Conservation (phyloP, 352 stramenopile species). For the Albugo laibachii region DNA sequence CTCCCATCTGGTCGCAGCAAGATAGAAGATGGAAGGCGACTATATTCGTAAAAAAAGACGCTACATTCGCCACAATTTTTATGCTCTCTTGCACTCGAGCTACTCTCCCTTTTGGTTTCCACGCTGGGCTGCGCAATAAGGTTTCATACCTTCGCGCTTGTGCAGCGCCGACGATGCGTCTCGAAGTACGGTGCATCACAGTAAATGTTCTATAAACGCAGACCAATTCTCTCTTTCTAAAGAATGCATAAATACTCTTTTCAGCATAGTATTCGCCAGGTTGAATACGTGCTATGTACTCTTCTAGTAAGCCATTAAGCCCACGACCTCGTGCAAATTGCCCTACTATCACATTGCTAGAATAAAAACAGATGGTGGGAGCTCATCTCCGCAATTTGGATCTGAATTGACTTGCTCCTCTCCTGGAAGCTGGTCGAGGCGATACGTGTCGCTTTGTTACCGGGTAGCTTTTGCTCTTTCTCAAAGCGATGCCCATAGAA, state of each 20-base stretch:
- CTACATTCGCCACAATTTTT: too few relatives aligned
- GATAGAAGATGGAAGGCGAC: too few relatives aligned
- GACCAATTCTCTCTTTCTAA: too few relatives aligned
- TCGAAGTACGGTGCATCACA: slow-evolving; percentile 58
- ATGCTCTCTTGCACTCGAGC: too few relatives aligned
- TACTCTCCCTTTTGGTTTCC: slow-evolving; percentile 81
- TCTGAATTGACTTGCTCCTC: slow-evolving; percentile 63
- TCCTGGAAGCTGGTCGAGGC: slow-evolving; percentile 59
- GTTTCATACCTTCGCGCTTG: slow-evolving; percentile 99
- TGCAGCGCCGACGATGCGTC: slow-evolving; percentile 94
- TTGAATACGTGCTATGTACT: slow-evolving; percentile 99
- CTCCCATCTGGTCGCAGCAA: too few relatives aligned
- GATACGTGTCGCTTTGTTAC: slow-evolving; percentile 82
- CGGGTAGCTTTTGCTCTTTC: slow-evolving; percentile 84
- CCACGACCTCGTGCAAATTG: slow-evolving; percentile 86
- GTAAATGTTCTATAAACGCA: too few relatives aligned
- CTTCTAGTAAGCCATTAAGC: slow-evolving; percentile 97
- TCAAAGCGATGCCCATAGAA: slow-evolving; percentile 81
- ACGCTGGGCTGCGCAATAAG: slow-evolving; percentile 90
- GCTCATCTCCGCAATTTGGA: too few relatives aligned
- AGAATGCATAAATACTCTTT: slow-evolving; percentile 99
- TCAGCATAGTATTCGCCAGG: slow-evolving; percentile 89
- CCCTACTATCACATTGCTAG: not conserved
- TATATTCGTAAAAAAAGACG: too few relatives aligned
- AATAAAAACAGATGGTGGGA: too few relatives aligned